Base-by-base conservation (phyloP, 805 yeast species). In the Kodamaea kakaduensis region DNA sequence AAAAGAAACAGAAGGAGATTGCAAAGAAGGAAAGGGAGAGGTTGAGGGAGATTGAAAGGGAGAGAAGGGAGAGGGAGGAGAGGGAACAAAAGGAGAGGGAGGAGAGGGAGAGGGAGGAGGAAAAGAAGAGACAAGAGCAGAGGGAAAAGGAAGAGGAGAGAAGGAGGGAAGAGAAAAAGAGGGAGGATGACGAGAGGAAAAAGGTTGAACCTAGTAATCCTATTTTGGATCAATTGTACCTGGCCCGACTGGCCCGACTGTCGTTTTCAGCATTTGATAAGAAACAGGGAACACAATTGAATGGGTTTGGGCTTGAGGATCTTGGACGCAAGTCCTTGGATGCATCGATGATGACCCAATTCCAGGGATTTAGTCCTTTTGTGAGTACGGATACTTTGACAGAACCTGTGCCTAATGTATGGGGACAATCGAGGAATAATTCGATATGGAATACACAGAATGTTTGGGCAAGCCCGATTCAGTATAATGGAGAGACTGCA, bases 191-290 rank as follows among this genome's bases (percentile, higher is more conserved):
- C 19, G 18, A 13, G 19, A 22, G 29, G 25, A 9, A 42, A 31
- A 30, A 37, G 32, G 44, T 35, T 6, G 33, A 45, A 7, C 44
- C 46, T 20, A 16, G 28, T 8, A 54, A 56, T 32, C 62, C 52
- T 31, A 38, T 59, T 17, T 45, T 61, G 38, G 63, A 56, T 29
- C 69, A 55, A 45, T 54, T 58, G 24, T 62, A 58, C 42, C 64
- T 51, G 14, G 61, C 62, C 9, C 59, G 52, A 26, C 63, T 64
- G 13, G 45, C 51, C 25, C 4, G 16, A 30, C 17, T n/a, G 16
- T 30, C n/a, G n/a, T n/a, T n/a, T n/a, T n/a, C n/a, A n/a, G n/a
- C n/a, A n/a, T n/a, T n/a, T n/a, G n/a, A n/a, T n/a, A n/a, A n/a
- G n/a, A n/a, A n/a, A n/a, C n/a, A n/a, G n/a, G n/a, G n/a, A n/a